These are phyloP conservation scores for Chimonanthus praecox DNA, from an alignment of 164 flowering plant genomes.

Conservation along the genomic window DNA sequence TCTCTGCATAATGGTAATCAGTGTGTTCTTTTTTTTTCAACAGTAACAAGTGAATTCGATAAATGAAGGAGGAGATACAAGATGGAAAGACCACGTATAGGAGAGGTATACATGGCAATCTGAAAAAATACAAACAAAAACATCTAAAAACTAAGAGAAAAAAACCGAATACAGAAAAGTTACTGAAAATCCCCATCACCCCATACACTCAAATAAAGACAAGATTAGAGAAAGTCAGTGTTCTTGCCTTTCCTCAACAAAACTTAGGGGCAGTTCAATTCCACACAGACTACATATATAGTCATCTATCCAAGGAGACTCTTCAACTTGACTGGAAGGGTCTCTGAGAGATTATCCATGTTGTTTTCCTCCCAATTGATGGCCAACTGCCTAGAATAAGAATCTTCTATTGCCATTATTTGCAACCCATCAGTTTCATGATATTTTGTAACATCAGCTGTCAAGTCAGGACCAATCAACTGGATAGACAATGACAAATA, in stretches of 20 bases:
- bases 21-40: conserved; percentile 43
- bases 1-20: conserved; percentile 86
- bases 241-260: conserved; percentile 82
- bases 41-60: too few relatives aligned
- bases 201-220: too few relatives aligned
- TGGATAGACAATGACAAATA: conserved; percentile 4
- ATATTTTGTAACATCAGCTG: neutral
- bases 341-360: conserved; percentile 8
- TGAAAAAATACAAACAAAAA: too few relatives aligned
- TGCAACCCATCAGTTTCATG: conserved; percentile 10
- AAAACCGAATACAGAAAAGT: too few relatives aligned
- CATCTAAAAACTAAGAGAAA: too few relatives aligned
- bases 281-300: conserved; percentile 87
- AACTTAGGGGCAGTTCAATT: conserved; percentile 64
- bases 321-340: conserved; percentile 16
- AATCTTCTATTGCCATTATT: conserved; percentile 14
- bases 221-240: conserved; percentile 31
- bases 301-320: conserved; percentile 55
- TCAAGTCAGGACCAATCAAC: conserved; percentile 15
- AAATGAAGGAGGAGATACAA: too few relatives aligned
- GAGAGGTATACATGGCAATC: too few relatives aligned
- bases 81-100: too few relatives aligned
- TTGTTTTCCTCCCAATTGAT: conserved; percentile 8
- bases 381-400: conserved; percentile 11
- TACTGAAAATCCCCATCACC: too few relatives aligned